Percentiles rank a stretch among this genome's conserved stretches.
phyloP scores from a whole-genome alignment of 2,329 filamentous ascomycete genomes.

The Daldinia eschscholtzii region DNA sequence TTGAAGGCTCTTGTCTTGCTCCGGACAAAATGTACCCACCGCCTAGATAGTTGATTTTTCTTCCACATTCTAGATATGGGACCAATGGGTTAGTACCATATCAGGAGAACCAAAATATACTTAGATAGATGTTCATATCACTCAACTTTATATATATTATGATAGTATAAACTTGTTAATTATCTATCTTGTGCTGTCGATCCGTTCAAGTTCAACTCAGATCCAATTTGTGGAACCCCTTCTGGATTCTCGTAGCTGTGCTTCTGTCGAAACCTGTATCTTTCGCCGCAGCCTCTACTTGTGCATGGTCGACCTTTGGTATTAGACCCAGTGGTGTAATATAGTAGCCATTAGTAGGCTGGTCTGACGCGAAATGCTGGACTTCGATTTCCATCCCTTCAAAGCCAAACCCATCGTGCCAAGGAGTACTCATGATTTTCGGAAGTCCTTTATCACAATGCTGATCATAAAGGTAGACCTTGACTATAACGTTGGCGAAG shows the following conservation, averaged over 20 bases:
- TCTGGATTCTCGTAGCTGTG: background rate
- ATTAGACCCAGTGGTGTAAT: background rate
- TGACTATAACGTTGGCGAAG: background rate
- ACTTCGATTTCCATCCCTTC: constrained; percentile 8
- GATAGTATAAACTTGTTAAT: background rate
- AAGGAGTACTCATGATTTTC: background rate
- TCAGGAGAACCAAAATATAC: too few relatives aligned
- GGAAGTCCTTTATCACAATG: background rate
- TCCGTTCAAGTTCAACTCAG: background rate
- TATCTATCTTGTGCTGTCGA: background rate
- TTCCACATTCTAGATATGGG: too few relatives aligned
- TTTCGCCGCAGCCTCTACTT: background rate
- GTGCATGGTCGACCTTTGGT: background rate
- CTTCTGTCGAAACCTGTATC: background rate
- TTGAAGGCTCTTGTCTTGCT: background rate
- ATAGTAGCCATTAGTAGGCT: background rate
- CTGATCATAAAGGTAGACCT: background rate
- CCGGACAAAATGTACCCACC: background rate
- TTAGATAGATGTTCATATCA: too few relatives aligned
- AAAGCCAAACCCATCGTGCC: constrained; percentile 2
- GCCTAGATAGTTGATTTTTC: too few relatives aligned
- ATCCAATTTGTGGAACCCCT: background rate
- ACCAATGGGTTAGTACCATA: too few relatives aligned
- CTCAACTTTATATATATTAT: background rate
- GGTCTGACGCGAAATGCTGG: background rate